Conservation (phyloP, 2,329 filamentous ascomycete species). For the Aplosporella prunicola region DNA sequence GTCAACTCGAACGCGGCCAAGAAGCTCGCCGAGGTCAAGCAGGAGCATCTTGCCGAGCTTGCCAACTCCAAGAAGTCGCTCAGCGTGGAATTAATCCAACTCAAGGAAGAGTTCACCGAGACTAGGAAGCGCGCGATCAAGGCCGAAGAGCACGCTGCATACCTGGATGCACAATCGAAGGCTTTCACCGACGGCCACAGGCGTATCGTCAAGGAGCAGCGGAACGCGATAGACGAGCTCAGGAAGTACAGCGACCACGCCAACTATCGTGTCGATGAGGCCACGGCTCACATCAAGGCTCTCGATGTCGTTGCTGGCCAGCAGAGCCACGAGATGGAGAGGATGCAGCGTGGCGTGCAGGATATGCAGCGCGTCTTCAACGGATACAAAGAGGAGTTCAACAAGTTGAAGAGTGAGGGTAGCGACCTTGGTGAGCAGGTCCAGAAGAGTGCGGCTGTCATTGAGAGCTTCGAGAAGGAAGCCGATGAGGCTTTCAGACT, state of each 20-base stretch:
- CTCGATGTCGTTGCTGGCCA: conserved; percentile 8
- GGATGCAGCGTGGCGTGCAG: not conserved
- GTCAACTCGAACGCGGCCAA: conserved; percentile 2
- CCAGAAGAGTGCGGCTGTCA: too few relatives aligned
- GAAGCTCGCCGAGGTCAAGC: conserved; percentile 5
- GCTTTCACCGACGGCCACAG: conserved; percentile 4
- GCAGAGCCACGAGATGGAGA: conserved; percentile 7
- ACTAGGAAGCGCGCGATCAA: conserved; percentile 3
- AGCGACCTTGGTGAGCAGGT: too few relatives aligned
- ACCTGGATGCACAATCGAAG: conserved; percentile 8
- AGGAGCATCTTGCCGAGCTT: conserved; percentile 6
- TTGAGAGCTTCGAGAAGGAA: too few relatives aligned
- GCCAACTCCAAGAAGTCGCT: conserved; percentile 1
- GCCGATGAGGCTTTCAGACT: too few relatives aligned
- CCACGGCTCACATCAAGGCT: conserved; percentile 3
- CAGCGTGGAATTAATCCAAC: conserved; percentile 1
- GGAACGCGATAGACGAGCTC: conserved; percentile 1
- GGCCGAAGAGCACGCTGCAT: conserved; percentile 8
- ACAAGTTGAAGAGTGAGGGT: too few relatives aligned
- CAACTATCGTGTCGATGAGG: not conserved
- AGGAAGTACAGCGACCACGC: conserved; percentile 1
- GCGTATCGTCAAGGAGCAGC: conserved; percentile 6
- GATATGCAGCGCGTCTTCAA: conserved; percentile 2
- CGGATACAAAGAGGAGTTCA: conserved; percentile 2
- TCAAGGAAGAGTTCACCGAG: conserved; percentile 7